Evolutionary conservation across 768 basidiomycete species (phyloP).

Genomic region (Kwoniella sp.): DNA sequence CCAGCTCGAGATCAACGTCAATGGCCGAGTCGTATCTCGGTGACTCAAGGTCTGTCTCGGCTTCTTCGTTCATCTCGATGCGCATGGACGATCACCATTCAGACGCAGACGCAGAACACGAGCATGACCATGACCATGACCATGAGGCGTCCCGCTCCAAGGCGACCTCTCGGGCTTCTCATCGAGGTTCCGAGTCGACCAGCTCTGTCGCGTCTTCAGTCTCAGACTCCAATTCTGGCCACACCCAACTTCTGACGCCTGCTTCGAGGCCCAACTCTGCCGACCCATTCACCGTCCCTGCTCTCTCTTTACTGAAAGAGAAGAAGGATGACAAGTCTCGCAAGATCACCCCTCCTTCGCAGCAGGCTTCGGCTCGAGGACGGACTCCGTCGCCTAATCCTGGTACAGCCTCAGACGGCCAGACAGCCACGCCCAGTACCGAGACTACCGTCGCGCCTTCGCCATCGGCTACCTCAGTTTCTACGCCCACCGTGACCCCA

Average conservation of each 20-base stretch:
- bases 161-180: constrained; percentile 15
- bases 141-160: not conserved
- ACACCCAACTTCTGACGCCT: constrained; percentile 45
- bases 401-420: not conserved
- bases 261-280: constrained; percentile 42
- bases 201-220: constrained; percentile 32
- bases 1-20: constrained; percentile 10
- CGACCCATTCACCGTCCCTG: constrained; percentile 34
- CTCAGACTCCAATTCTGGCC: constrained; percentile 38
- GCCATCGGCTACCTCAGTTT: not conserved
- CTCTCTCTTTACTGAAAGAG: constrained; percentile 6
- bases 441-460: constrained; percentile 22
- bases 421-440: constrained; percentile 22
- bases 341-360: constrained; percentile 16
- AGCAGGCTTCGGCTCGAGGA: constrained; percentile 12
- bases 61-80: not conserved
- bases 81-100: not conserved
- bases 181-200: constrained; percentile 29
- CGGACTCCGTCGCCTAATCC: constrained; percentile 28
- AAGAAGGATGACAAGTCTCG: constrained; percentile 10
- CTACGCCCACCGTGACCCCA: constrained; percentile 50
- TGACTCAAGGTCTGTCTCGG: constrained; percentile 11
- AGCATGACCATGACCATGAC: constrained; percentile 4
- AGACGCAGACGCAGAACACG: not conserved
- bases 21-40: constrained; percentile 1